These are phyloP conservation scores for Pythium vanterpoolii DNA, from an alignment of 352 stramenopile species.

Conservation along the genomic window DNA sequence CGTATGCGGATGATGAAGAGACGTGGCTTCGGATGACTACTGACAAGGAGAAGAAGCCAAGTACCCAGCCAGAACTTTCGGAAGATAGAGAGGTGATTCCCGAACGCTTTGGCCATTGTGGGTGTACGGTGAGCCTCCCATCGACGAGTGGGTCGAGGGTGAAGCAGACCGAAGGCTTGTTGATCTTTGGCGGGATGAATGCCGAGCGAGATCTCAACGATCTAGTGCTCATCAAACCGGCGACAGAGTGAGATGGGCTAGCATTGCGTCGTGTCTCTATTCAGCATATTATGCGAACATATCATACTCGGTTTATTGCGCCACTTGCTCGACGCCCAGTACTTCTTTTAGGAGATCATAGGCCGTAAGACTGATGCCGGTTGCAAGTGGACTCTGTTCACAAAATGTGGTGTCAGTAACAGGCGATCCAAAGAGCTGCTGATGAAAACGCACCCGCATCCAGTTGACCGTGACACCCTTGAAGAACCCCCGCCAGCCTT, in stretches of 20 bases:
- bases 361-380: conserved; percentile 81
- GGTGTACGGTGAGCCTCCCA: conserved; percentile 20
- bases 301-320: conserved; percentile 9
- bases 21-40: conserved; percentile 29
- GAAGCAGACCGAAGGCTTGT: conserved; percentile 21
- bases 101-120: conserved; percentile 51
- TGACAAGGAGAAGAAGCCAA: neutral
- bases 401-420: neutral
- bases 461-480: conserved; percentile 87
- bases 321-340: conserved; percentile 70
- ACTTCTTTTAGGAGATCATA: conserved; percentile 87
- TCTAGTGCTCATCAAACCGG: conserved; percentile 18
- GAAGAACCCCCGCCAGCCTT: conserved; percentile 83
- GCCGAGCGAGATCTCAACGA: conserved; percentile 24
- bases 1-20: conserved; percentile 43
- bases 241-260: neutral
- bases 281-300: conserved; percentile 2
- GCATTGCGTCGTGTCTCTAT: conserved; percentile 7
- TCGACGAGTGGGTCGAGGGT: neutral
- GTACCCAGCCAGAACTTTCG: neutral
- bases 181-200: conserved; percentile 60
- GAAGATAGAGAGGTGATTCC: neutral
- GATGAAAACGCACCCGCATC: conserved; percentile 51
- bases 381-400: conserved; percentile 76
- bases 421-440: neutral